phyloP scores from a whole-genome alignment of 139 green algal species.

The Monoraphidium neglectum region DNA sequence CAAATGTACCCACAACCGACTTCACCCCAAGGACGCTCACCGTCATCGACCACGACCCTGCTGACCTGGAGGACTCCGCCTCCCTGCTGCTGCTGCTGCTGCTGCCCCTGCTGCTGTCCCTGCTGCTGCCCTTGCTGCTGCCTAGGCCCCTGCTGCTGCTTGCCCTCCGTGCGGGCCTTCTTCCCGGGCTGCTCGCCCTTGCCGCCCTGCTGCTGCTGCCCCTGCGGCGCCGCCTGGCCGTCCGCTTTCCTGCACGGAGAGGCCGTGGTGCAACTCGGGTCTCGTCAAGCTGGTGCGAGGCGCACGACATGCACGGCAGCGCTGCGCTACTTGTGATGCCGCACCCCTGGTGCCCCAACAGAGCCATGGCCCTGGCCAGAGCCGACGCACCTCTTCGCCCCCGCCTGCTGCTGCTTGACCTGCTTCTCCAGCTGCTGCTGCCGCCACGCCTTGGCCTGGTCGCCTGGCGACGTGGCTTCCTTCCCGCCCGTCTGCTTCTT shows the following conservation, averaged over 20 bases:
- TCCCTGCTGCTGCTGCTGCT: constrained; percentile 9
- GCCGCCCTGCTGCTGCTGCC: constrained; percentile 8
- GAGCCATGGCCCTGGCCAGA: background rate
- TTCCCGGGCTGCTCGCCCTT: constrained; percentile 24
- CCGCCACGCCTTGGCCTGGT: constrained; percentile 47
- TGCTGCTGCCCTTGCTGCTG: constrained; percentile 14
- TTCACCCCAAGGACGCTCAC: too few species aligned
- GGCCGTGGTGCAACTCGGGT: background rate
- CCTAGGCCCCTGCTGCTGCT: constrained; percentile 17
- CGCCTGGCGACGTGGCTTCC: background rate
- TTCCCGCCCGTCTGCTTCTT: constrained; percentile 1
- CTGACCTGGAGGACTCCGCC: constrained; percentile 41
- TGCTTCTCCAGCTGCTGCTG: constrained; percentile 38
- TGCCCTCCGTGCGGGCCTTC: constrained; percentile 19
- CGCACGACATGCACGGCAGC: background rate
- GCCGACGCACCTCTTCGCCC: background rate
- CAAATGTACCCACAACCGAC: too few species aligned
- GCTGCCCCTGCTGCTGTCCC: background rate
- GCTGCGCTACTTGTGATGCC: too few species aligned
- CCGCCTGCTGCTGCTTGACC: constrained; percentile 21
- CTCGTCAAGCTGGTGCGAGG: background rate
- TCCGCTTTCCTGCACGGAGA: too few species aligned
- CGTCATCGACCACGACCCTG: constrained; percentile 48
- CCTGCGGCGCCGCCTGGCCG: constrained; percentile 8
- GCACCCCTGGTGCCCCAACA: too few species aligned